Base-by-base conservation (phyloP, 2,329 filamentous ascomycete species). In the Fusarium brachygibbosum region DNA sequence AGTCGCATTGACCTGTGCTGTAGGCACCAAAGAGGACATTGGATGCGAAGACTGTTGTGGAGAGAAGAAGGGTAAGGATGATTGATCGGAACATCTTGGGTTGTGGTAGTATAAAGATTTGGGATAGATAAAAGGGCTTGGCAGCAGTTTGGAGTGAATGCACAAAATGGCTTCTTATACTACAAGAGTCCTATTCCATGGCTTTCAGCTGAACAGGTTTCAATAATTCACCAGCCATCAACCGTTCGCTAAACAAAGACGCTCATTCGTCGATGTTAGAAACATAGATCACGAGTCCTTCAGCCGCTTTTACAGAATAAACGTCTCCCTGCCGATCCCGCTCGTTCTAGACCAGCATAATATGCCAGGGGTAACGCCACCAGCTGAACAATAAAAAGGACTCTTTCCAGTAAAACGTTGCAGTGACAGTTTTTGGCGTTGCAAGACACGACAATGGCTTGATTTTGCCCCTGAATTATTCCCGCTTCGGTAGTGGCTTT, bases 181-280 rank as follows among this genome's bases (percentile, higher is more conserved):
- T 9, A 1, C 8, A 6, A n/a, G 4, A 16, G 3, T 35, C 2
- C 1, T 4, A 10, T 3, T 10, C 13, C 0, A 5, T 37, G 35
- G 23, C 31, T 61, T 17, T 13, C 19, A 50, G 25, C 44, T 17
- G 4, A 21, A 23, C 9, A 32, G 2, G 16, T n/a, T 21, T 17
- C 17, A 28, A 41, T 11, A 25, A 10, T 8, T 34, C 11, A 28
- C 4, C 11, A 21, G 9, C 3, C 10, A 7, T 57, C 19, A 6
- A 25, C 28, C 6, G 2, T 11, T 51, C 44, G 31, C 21, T 38
- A 23, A 7, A 5, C 0, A 11, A n/a, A 12, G 1, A 3, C 2
- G 44, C 9, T 6, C 2, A 52, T 61, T 60, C 17, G 19, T 11
- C 5, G 13, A 2, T 21, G 31, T 19, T 32, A 11, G 5, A 34